A percentile compares a stretch with the other conserved stretches of the same genome.
phyloP scores from a whole-genome alignment of 495 filamentous ascomycete genomes.

The Penicillium arizonense region DNA sequence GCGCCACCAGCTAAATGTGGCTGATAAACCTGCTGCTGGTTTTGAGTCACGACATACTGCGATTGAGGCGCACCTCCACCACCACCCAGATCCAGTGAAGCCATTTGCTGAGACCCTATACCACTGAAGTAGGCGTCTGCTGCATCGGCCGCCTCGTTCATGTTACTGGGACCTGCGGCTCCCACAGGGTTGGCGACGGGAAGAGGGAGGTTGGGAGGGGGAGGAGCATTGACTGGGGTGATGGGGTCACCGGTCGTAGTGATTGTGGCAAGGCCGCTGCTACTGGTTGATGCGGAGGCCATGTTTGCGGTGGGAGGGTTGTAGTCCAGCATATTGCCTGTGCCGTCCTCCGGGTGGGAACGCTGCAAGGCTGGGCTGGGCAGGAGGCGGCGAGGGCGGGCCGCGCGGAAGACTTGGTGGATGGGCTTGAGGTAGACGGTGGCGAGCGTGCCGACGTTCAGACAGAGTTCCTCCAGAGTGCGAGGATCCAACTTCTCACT shows the following conservation, averaged over 20 bases:
- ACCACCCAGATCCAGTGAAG: constrained; percentile 58
- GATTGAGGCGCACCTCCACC: constrained; percentile 38
- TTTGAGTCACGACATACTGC: constrained; percentile 56
- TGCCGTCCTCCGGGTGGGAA: constrained; percentile 50
- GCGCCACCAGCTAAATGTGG: constrained; percentile 47
- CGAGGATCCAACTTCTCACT: constrained; percentile 88
- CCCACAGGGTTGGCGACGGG: constrained; percentile 20
- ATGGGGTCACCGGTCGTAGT: constrained; percentile 23
- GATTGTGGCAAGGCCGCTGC: constrained; percentile 25
- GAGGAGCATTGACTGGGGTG: constrained; percentile 18
- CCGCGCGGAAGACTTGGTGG: constrained; percentile 93
- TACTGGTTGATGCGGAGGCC: constrained; percentile 23
- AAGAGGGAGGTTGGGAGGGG: constrained; percentile 18
- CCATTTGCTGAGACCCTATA: constrained; percentile 69
- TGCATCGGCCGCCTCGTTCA: constrained; percentile 63
- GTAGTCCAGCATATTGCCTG: constrained; percentile 29
- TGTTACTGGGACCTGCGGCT: constrained; percentile 15
- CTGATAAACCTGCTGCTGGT: constrained; percentile 52
- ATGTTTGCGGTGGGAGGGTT: constrained; percentile 22
- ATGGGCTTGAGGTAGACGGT: constrained; percentile 98
- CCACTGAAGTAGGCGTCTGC: constrained; percentile 85
- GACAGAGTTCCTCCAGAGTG: constrained; percentile 95
- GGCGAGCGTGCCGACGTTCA: constrained; percentile 92
- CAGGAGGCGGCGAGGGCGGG: constrained; percentile 71
- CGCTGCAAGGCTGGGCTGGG: constrained; percentile 85